Evolutionary conservation across 306 rosid genomes (phyloP).

Genomic region (Rubus idaeus): DNA sequence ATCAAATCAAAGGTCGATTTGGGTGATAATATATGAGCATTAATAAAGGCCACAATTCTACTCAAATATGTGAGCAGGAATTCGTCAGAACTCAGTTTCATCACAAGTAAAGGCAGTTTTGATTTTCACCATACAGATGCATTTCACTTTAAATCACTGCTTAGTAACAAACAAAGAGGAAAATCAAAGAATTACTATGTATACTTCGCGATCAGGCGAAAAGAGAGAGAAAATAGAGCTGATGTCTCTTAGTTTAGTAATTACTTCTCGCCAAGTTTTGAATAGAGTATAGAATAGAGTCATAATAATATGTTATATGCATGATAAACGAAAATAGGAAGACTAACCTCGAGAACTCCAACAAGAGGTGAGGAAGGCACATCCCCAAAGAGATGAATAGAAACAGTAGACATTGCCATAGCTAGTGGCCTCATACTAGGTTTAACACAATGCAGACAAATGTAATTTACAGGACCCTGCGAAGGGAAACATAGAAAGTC

Average conservation of each 20-base stretch:
- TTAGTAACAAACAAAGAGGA: not conserved
- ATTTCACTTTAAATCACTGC: not conserved
- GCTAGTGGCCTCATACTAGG: conserved; percentile 87
- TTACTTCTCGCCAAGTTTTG: not conserved
- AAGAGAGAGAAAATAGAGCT: not conserved
- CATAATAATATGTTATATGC: not conserved
- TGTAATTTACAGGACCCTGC: conserved; percentile 82
- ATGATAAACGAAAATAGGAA: not conserved
- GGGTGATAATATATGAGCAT: not conserved
- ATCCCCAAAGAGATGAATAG: conserved; percentile 83
- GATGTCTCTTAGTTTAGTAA: not conserved
- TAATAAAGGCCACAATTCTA: not conserved
- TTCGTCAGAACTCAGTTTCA: not conserved
- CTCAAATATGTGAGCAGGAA: not conserved
- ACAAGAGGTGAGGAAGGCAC: conserved; percentile 94
- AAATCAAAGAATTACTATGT: not conserved
- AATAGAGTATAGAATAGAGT: not conserved
- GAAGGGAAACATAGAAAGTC: conserved; percentile 19
- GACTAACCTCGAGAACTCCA: conserved; percentile 77
- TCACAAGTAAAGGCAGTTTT: not conserved
- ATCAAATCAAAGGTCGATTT: not conserved
- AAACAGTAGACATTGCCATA: conserved; percentile 78
- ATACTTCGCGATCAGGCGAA: not conserved
- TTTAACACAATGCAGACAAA: conserved; percentile 64
- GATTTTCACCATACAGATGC: not conserved